Evolutionary conservation across 2,329 filamentous ascomycete genomes (phyloP).

Genomic region (Delphinella strobiligena): DNA sequence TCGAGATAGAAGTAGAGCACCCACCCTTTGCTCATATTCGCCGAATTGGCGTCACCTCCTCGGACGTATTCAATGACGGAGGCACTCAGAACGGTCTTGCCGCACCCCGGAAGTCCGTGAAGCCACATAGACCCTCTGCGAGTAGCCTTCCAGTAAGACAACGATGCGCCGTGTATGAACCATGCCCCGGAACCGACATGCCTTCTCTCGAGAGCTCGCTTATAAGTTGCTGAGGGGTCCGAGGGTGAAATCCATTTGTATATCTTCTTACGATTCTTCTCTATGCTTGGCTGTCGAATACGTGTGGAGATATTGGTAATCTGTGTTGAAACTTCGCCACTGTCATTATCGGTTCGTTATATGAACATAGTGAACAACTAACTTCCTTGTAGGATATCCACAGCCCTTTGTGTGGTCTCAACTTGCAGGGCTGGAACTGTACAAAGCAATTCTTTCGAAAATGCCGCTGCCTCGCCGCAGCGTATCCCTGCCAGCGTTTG

Average conservation of each 20-base stretch:
- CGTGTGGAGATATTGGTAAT: too few relatives aligned
- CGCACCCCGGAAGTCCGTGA: constrained; percentile 4
- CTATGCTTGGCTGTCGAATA: too few relatives aligned
- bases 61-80: constrained; percentile 1
- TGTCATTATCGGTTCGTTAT: too few relatives aligned
- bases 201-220: not conserved
- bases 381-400: too few relatives aligned
- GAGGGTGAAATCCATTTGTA: constrained; percentile 1
- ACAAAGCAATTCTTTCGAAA: constrained; percentile 4
- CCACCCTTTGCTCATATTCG: too few relatives aligned
- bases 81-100: constrained; percentile 8
- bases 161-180: not conserved
- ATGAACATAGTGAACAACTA: too few relatives aligned
- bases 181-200: constrained; percentile 3
- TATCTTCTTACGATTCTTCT: not conserved
- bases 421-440: too few relatives aligned
- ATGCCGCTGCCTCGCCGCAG: constrained; percentile 14
- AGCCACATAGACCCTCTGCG: constrained; percentile 5
- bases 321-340: too few relatives aligned
- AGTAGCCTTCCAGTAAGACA: not conserved
- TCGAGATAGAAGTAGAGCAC: constrained; percentile 4
- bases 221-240: constrained; percentile 1
- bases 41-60: not conserved
- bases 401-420: too few relatives aligned
- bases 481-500: constrained; percentile 14